A percentile compares a stretch with the other conserved stretches of the same genome.
phyloP scores from a whole-genome alignment of 345 rosid genomes.

The Xanthoceras sorbifolium region DNA sequence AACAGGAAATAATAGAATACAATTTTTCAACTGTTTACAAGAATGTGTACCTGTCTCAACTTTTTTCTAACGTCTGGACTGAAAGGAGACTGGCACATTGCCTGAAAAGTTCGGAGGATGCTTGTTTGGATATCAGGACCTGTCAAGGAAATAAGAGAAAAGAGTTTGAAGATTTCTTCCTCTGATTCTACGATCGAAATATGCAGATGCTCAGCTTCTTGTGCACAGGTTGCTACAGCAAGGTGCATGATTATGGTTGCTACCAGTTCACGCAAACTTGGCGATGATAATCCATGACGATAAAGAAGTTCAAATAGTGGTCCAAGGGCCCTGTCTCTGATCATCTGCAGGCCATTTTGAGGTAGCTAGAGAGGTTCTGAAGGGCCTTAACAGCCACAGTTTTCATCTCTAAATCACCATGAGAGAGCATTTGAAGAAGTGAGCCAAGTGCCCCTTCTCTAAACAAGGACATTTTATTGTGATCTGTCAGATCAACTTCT shows the following conservation, averaged over 20 bases:
- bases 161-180: conserved; percentile 33
- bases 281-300: conserved; percentile 31
- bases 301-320: conserved; percentile 33
- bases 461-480: conserved; percentile 29
- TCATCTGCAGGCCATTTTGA: conserved; percentile 34
- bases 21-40: neutral
- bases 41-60: conserved; percentile 33
- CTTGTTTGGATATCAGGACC: conserved; percentile 30
- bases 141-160: conserved; percentile 30
- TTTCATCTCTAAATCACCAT: conserved; percentile 24
- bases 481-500: conserved; percentile 31
- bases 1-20: no score
- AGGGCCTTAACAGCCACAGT: conserved; percentile 29
- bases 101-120: conserved; percentile 32
- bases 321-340: conserved; percentile 26
- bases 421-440: conserved; percentile 29
- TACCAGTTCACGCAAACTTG: conserved; percentile 30
- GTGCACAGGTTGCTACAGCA: conserved; percentile 23
- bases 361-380: conserved; percentile 29
- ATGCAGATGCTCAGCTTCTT: conserved; percentile 18
- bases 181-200: conserved; percentile 30
- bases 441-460: conserved; percentile 27
- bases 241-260: conserved; percentile 31
- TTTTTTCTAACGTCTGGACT: conserved; percentile 26
- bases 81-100: conserved; percentile 24